A percentile compares a stretch with the other conserved stretches of the same genome.
Conservation (phyloP, 768 basidiomycete genomes). For the Royoungia palumana region DNA sequence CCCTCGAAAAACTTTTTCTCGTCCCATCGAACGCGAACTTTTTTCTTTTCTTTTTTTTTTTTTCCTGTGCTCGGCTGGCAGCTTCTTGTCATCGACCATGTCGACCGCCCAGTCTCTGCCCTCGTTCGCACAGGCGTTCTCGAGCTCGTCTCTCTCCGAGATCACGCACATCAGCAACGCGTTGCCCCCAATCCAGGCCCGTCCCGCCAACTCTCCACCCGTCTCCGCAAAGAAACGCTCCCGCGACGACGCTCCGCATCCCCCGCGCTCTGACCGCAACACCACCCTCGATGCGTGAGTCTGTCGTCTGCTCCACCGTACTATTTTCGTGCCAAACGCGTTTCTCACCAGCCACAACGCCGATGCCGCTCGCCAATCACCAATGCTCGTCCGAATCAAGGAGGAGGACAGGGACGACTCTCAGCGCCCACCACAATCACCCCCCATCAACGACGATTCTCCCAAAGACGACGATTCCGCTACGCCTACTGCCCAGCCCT, state of each 20-base stretch:
- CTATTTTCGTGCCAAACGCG: conserved; percentile 10
- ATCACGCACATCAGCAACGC: conserved; percentile 51
- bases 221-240: conserved; percentile 40
- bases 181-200: conserved; percentile 62
- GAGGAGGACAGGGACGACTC: conserved; percentile 56
- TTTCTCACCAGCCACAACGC: conserved; percentile 18
- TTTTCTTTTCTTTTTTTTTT: conserved; percentile 1
- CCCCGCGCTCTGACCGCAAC: conserved; percentile 15
- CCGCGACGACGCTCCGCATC: conserved; percentile 37
- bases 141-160: conserved; percentile 49
- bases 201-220: conserved; percentile 35
- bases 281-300: conserved; percentile 42
- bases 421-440: conserved; percentile 36
- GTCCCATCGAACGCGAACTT: too few species aligned
- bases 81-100: conserved; percentile 29
- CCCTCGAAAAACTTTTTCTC: too few species aligned
- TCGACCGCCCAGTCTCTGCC: conserved; percentile 63
- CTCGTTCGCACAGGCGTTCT: conserved; percentile 77
- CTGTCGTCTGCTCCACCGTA: background rate
- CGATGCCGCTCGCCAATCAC: conserved; percentile 42
- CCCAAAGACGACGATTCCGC: conserved; percentile 28
- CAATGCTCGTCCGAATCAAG: conserved; percentile 52
- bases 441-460: conserved; percentile 18
- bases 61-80: background rate
- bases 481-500: conserved; percentile 41